These are phyloP conservation scores for Naganishia friedmannii DNA, from an alignment of 768 basidiomycete species.

Conservation along the genomic window DNA sequence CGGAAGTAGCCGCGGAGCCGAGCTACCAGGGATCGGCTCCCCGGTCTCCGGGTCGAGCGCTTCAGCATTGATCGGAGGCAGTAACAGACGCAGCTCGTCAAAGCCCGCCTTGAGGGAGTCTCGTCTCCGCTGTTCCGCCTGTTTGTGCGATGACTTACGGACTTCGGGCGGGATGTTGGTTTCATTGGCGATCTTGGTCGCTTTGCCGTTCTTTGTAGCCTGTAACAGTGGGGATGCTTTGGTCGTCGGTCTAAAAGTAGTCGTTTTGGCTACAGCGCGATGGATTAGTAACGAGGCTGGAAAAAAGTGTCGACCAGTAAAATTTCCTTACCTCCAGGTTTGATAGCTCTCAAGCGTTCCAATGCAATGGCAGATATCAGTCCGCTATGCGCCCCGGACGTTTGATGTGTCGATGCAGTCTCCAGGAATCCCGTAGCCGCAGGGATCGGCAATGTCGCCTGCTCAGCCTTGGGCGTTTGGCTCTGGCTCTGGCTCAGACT, in stretches of 20 bases:
- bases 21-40: constrained; percentile 79
- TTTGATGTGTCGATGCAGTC: background rate
- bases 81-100: constrained; percentile 58
- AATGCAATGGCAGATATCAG: constrained; percentile 2
- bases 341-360: constrained; percentile 20
- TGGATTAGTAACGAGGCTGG: background rate
- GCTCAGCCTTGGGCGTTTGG: constrained; percentile 15
- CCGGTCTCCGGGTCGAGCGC: constrained; percentile 68
- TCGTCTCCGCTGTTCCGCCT: constrained; percentile 93
- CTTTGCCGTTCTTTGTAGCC: constrained; percentile 35
- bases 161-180: constrained; percentile 41
- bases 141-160: constrained; percentile 65
- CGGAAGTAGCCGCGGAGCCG: constrained; percentile 87
- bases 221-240: constrained; percentile 11
- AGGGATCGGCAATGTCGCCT: background rate
- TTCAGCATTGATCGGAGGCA: constrained; percentile 75
- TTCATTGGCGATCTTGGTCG: constrained; percentile 33
- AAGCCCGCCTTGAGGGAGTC: constrained; percentile 93
- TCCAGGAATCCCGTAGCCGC: background rate
- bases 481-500: background rate
- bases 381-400: background rate
- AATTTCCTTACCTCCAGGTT: constrained; percentile 16
- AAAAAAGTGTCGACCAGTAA: background rate
- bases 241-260: constrained; percentile 7
- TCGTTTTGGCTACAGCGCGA: constrained; percentile 11